phyloP scores from a whole-genome alignment of 73 alveolate genomes.

The Paramecium sonneborni region DNA sequence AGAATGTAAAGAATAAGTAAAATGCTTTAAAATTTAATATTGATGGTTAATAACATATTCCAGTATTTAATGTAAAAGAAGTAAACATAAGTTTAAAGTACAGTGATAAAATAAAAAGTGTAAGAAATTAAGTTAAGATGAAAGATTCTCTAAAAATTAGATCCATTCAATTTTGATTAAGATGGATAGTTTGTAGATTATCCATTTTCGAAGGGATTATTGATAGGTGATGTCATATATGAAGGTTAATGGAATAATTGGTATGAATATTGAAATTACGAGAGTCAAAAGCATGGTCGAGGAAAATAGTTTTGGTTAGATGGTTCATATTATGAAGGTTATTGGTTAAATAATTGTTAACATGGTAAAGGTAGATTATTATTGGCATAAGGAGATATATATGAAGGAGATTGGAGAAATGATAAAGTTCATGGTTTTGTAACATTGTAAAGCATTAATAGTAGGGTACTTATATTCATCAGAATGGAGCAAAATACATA shows the following conservation, averaged over 20 bases:
- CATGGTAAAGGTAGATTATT: conserved; percentile 71
- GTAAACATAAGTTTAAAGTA: neutral
- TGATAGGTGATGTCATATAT: neutral
- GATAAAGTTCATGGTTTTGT: conserved; percentile 77
- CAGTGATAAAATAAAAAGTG: neutral
- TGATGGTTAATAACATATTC: neutral
- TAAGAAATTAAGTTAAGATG: neutral
- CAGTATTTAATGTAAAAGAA: conserved; percentile 1
- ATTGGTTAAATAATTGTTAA: conserved; percentile 64
- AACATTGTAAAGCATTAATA: neutral
- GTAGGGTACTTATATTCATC: conserved; percentile 61
- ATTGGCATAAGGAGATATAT: conserved; percentile 66
- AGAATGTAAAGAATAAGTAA: neutral
- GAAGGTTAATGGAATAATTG: conserved; percentile 66
- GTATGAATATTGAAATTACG: neutral
- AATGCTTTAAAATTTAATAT: conserved; percentile 5
- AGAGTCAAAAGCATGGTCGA: conserved; percentile 74
- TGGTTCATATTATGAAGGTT: conserved; percentile 71
- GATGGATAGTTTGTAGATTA: neutral
- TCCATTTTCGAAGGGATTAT: neutral
- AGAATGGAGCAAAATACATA: conserved; percentile 66
- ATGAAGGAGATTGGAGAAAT: conserved; percentile 74
- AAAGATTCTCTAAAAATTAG: neutral
- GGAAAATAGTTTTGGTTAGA: conserved; percentile 78
- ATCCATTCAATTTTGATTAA: neutral